Conservation (phyloP, 2,329 filamentous ascomycete genomes). For the Cladosporium sp. region DNA sequence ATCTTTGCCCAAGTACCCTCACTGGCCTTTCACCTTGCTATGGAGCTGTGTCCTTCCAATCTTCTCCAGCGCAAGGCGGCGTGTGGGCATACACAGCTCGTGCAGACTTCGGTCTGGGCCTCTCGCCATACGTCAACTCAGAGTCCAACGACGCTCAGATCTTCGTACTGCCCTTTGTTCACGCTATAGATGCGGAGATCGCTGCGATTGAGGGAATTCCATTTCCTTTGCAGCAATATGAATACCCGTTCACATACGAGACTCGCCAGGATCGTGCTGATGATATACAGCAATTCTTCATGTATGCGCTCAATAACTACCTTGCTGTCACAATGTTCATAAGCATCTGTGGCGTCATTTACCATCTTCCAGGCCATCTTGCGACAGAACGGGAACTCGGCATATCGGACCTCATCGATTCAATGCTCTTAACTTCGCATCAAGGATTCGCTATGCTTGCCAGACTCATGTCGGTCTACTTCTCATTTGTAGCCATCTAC, state of each 20-base stretch:
- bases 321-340: slow-evolving; percentile 76
- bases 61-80: slow-evolving; percentile 69
- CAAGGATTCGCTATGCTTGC: slow-evolving; percentile 74
- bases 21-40: slow-evolving; percentile 67
- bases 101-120: slow-evolving; percentile 68
- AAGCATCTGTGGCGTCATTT: slow-evolving; percentile 74
- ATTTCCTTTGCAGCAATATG: slow-evolving; percentile 41
- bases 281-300: slow-evolving; percentile 65
- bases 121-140: slow-evolving; percentile 59
- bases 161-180: slow-evolving; percentile 74
- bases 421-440: slow-evolving; percentile 76
- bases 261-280: slow-evolving; percentile 64
- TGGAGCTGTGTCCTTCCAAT: slow-evolving; percentile 68
- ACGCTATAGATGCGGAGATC: slow-evolving; percentile 72
- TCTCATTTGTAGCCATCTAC: slow-evolving; percentile 77
- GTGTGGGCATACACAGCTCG: slow-evolving; percentile 85
- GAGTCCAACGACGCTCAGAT: slow-evolving; percentile 69
- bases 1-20: slow-evolving; percentile 55
- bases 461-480: slow-evolving; percentile 70
- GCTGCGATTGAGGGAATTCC: slow-evolving; percentile 48
- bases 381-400: slow-evolving; percentile 81
- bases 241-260: slow-evolving; percentile 73
- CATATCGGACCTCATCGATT: slow-evolving; percentile 83
- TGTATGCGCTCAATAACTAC: slow-evolving; percentile 68
- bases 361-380: slow-evolving; percentile 81